Conservation (phyloP, 345 rosid genomes). For the Geranium rotundifolium region DNA sequence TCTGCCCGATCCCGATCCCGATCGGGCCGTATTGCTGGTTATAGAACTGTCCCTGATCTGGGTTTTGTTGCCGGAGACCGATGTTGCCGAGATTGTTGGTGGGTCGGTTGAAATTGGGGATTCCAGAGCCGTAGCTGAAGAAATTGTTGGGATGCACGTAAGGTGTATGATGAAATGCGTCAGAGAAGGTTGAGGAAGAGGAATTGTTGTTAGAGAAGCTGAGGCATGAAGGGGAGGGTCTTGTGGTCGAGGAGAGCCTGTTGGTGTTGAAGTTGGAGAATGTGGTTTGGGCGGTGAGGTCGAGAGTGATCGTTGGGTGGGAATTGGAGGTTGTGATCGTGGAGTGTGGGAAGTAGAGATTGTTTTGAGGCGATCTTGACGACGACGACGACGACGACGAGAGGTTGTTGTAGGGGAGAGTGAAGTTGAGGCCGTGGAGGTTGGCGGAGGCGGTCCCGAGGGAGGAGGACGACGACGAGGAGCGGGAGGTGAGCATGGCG, state of each 20-base stretch:
- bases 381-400: not conserved
- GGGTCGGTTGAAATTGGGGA: conserved; percentile 5
- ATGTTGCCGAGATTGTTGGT: not conserved
- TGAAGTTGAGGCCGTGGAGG: not conserved
- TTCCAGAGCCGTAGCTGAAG: not conserved
- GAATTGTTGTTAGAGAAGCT: conserved; percentile 13
- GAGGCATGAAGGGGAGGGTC: conserved; percentile 20
- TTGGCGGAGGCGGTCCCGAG: not conserved
- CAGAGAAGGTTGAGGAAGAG: conserved; percentile 5
- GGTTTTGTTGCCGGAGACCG: not conserved
- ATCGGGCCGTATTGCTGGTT: conserved; percentile 9
- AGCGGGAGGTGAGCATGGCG: conserved; percentile 71
- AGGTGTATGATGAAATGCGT: not conserved
- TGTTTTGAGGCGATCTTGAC: conserved; percentile 6
- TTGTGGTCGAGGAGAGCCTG: conserved; percentile 9
- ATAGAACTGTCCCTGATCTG: not conserved
- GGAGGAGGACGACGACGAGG: conserved; percentile 11
- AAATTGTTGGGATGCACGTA: not conserved
- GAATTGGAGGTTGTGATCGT: conserved; percentile 38
- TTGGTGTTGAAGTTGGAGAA: conserved; percentile 6
- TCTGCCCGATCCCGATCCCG: conserved; percentile 1
- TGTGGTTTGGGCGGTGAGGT: conserved; percentile 36
- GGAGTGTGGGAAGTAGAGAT: conserved; percentile 19
- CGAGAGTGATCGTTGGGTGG: conserved; percentile 58
- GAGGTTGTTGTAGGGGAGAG: not conserved